These are phyloP conservation scores for Solanum virginianum DNA, from an alignment of 257 asterid genomes.

Conservation along the genomic window DNA sequence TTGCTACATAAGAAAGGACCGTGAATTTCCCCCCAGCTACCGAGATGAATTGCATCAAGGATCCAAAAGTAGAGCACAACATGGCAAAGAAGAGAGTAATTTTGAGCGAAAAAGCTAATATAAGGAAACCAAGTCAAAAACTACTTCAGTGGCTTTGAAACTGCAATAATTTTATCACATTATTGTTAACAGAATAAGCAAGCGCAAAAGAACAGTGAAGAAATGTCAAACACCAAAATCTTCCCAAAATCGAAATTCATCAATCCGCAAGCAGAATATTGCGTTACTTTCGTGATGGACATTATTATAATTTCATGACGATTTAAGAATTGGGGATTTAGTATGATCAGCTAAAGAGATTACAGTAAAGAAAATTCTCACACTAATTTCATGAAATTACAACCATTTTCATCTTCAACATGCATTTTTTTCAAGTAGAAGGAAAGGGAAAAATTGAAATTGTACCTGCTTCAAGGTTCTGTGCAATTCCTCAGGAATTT, in stretches of 20 bases:
- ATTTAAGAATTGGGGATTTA: background rate
- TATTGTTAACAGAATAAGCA: background rate
- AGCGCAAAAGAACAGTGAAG: background rate
- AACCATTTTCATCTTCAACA: background rate
- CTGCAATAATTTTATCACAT: background rate
- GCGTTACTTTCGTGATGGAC: no score
- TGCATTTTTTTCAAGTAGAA: background rate
- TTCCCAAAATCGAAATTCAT: background rate
- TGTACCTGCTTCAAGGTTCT: background rate
- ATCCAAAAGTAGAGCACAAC: background rate
- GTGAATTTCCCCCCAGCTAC: background rate
- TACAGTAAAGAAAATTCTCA: background rate
- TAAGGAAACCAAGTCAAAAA: background rate
- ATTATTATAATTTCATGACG: background rate
- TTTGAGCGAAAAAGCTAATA: background rate
- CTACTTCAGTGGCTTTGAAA: background rate
- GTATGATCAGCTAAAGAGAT: background rate
- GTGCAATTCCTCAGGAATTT: background rate
- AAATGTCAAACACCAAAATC: background rate
- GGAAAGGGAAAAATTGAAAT: background rate
- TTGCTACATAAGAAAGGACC: background rate
- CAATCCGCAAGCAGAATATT: background rate
- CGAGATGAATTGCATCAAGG: background rate
- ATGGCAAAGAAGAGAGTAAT: background rate
- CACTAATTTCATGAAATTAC: background rate